A percentile compares a stretch with the other conserved stretches of the same genome.
phyloP scores from a whole-genome alignment of 148 eudicot species.

The Fallopia convolvulus region DNA sequence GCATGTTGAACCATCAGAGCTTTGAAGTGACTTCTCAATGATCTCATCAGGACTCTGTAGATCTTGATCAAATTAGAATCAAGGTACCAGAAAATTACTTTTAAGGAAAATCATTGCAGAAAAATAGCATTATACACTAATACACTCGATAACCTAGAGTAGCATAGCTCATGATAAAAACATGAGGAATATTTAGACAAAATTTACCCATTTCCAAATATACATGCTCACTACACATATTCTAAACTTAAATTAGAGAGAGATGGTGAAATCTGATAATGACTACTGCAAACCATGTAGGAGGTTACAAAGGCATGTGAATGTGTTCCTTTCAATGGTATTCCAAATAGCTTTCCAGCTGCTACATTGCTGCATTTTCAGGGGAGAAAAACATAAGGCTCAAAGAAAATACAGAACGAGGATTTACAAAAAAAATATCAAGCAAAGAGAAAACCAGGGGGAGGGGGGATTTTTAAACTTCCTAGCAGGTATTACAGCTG shows the following conservation, averaged over 20 bases:
- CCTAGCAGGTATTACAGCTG: not conserved
- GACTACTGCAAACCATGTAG: slow-evolving; percentile 44
- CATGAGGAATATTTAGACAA: not conserved
- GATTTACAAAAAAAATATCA: not conserved
- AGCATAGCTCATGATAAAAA: not conserved
- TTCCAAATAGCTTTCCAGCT: slow-evolving; percentile 96
- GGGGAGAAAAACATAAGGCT: not conserved
- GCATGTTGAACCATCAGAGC: slow-evolving; percentile 58
- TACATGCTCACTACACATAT: not conserved
- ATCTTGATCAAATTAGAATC: slow-evolving; percentile 17
- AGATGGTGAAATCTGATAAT: not conserved
- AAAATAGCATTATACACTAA: not conserved
- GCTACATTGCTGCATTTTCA: slow-evolving; percentile 66
- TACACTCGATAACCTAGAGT: not conserved
- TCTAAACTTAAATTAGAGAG: not conserved
- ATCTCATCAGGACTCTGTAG: slow-evolving; percentile 92
- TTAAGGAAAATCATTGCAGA: not conserved
- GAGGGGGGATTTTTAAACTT: not conserved
- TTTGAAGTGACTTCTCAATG: slow-evolving; percentile 64
- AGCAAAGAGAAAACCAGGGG: slow-evolving; percentile 11
- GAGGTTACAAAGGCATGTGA: slow-evolving; percentile 99
- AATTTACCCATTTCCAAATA: not conserved
- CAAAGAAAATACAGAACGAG: slow-evolving; percentile 13
- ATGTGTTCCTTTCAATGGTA: slow-evolving; percentile 92
- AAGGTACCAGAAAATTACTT: not conserved